Percentiles rank a stretch among this genome's conserved stretches.
phyloP scores from a whole-genome alignment of 2,329 filamentous ascomycete species.

The Aaosphaeria arxii region DNA sequence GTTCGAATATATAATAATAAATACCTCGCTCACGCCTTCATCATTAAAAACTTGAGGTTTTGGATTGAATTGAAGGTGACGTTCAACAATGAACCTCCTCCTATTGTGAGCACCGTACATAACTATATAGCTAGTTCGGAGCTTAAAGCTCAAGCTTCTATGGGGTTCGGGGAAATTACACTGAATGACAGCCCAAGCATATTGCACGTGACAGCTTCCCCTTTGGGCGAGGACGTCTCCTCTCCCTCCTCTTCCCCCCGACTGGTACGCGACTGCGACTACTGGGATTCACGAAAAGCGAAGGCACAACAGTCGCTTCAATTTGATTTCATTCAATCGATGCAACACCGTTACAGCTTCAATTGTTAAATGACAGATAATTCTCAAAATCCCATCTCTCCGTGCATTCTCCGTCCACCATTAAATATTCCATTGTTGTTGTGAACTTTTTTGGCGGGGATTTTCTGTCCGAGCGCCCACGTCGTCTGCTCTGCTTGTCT shows the following conservation, averaged over 20 bases:
- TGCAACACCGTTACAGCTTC: slow-evolving; percentile 9
- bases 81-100: no score
- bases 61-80: no score
- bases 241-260: no score
- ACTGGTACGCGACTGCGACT: no score
- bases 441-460: slow-evolving; percentile 12
- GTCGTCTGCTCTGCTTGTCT: slow-evolving; percentile 11
- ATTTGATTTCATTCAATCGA: neutral
- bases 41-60: neutral
- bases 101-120: no score
- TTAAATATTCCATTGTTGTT: neutral
- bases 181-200: neutral
- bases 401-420: neutral
- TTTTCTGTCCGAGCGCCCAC: slow-evolving; percentile 32
- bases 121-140: no score
- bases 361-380: neutral
- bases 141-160: neutral
- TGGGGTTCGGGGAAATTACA: neutral
- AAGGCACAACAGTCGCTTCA: no score
- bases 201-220: slow-evolving; percentile 25
- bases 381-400: neutral
- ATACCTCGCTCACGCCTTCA: no score
- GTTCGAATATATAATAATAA: no score
- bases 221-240: slow-evolving; percentile 9
- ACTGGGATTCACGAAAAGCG: no score